Evolutionary conservation across 2,329 filamentous ascomycete genomes (phyloP), one percentile per base, ranked within the genome.

Genomic region (Fusarium equiseti): DNA sequence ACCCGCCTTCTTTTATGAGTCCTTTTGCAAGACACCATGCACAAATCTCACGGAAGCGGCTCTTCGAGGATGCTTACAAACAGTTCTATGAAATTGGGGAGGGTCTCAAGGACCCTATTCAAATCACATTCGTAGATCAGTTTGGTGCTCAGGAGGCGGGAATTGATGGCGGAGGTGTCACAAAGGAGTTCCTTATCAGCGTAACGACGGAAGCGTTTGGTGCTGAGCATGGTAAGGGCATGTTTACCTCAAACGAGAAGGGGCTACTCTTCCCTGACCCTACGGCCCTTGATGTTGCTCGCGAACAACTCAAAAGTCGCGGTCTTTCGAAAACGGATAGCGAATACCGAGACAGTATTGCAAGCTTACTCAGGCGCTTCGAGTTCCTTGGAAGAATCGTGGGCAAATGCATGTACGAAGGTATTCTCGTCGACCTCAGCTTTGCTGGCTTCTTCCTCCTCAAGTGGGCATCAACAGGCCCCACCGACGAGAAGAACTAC

Each of bases 321-420:
- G 87, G 88, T 0, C 66, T 89, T 3, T 75, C 72, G 1, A 89
- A 91, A 66, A 81, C 83, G 4, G 86, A 86, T 22, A 74, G 82
- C 6, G 85, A 88, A 26, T 92, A 87, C 83, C 86, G 85, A 56
- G 84, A 86, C 0, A 80, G 83, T 4, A 83, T 94, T 51, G 79
- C 81, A 6, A 86, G 90, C 29, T 80, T 96, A 18, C 83, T 96
- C 8, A 88, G 88, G 67, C 89, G 90, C 16, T 98, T 94, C 77
- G 95, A 98, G 77, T 99, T 99, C 72, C 84, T 98, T 0, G 96
- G 96, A 2, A 91, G 96, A 6, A 89, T 99, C 29, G 91, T 99
- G 27, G 96, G 96, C 13, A 99, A 99, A 79, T 99, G 96, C 80
- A 85, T 99, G 76, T 99, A 99, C 77, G 96, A 99, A 82, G 95